Conservation (phyloP, 331 rosid species). For the Acacia pycnantha region DNA sequence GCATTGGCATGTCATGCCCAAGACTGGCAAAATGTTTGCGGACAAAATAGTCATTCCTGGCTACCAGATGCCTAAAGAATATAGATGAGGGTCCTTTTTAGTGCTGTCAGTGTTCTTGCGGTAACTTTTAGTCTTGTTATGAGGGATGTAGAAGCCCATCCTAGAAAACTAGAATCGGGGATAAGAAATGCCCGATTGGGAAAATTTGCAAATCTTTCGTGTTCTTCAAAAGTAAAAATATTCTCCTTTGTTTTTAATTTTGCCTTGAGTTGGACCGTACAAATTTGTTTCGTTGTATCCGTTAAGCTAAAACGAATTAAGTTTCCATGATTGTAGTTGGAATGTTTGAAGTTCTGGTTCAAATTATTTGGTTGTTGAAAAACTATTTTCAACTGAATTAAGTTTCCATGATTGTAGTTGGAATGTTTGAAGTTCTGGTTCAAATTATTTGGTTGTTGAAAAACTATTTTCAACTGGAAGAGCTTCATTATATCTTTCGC, state of each 20-base stretch:
- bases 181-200: neutral
- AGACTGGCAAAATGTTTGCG: conserved; percentile 62
- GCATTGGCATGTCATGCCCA: conserved; percentile 89
- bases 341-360: neutral
- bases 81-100: conserved; percentile 42
- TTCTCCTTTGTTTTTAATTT: neutral
- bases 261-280: neutral
- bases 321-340: neutral
- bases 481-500: no score
- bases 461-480: neutral
- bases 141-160: conserved; percentile 10
- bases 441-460: neutral
- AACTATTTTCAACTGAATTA: neutral
- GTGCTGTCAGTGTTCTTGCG: conserved; percentile 15
- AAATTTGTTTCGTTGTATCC: neutral
- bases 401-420: neutral
- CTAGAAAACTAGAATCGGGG: conserved; percentile 15
- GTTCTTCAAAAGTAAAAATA: neutral
- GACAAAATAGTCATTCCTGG: conserved; percentile 57
- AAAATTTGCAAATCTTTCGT: conserved; percentile 12
- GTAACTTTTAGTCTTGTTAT: conserved; percentile 28
- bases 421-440: neutral
- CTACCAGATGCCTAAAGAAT: conserved; percentile 54
- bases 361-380: neutral
- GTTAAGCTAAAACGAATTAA: neutral